Evolutionary conservation across 2,329 filamentous ascomycete species (phyloP).

Genomic region (Lachnellula arida): DNA sequence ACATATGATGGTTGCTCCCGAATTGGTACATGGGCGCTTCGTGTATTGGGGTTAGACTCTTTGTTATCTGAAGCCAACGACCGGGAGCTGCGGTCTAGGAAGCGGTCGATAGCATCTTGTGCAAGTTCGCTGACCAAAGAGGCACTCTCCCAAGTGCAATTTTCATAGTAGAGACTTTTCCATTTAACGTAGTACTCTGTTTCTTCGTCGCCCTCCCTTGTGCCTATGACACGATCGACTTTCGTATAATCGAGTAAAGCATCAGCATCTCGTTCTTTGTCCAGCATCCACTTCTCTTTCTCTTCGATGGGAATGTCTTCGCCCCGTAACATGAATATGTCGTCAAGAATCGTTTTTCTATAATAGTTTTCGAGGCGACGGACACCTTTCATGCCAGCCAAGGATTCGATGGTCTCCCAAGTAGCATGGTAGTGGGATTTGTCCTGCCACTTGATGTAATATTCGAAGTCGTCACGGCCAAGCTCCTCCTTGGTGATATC

Average conservation of each 20-base stretch:
- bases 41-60: slow-evolving; percentile 71
- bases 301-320: slow-evolving; percentile 76
- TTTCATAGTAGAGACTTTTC: slow-evolving; percentile 90
- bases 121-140: slow-evolving; percentile 71
- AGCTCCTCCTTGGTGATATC: slow-evolving; percentile 52
- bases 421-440: slow-evolving; percentile 94
- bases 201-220: slow-evolving; percentile 72
- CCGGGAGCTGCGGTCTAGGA: slow-evolving; percentile 75
- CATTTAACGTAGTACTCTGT: slow-evolving; percentile 94
- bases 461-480: slow-evolving; percentile 77
- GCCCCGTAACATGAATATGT: slow-evolving; percentile 71
- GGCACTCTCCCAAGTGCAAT: slow-evolving; percentile 87
- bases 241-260: slow-evolving; percentile 85
- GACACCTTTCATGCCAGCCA: slow-evolving; percentile 74
- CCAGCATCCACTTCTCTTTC: slow-evolving; percentile 90
- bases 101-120: slow-evolving; percentile 88
- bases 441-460: slow-evolving; percentile 92
- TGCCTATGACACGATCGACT: slow-evolving; percentile 87
- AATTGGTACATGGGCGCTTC: slow-evolving; percentile 67
- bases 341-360: slow-evolving; percentile 73
- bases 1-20: slow-evolving; percentile 81
- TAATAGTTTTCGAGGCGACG: slow-evolving; percentile 95
- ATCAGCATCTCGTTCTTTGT: slow-evolving; percentile 86
- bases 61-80: slow-evolving; percentile 75
- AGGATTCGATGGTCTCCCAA: slow-evolving; percentile 77